Base-by-base conservation (phyloP, 306 rosid genomes). In the Canavalia ensiformis region DNA sequence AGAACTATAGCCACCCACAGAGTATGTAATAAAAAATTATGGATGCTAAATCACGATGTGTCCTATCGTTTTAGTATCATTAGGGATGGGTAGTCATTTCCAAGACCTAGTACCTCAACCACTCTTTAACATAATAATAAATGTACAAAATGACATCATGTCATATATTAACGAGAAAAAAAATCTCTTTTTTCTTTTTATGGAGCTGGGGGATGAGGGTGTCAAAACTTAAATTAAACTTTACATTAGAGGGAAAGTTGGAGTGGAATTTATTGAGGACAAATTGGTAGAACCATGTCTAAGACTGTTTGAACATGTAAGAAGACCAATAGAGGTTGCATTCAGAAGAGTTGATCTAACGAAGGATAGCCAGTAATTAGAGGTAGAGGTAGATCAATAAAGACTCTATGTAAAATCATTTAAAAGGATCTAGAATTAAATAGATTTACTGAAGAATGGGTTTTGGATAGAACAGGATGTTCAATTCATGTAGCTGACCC, bases 21-120 rank as follows among this genome's bases (percentile, higher is more conserved):
- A 72, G 47, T 7, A 52, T 18, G 25, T 18, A 18, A 18, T 18
- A 18, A 18, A 18, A 18, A 18, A 18, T 18, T 18, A 18, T 18
- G 25, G 25, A 18, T 18, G 25, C 25, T 18, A 18, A 18, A 18
- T 18, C 25, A 41, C 49, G 41, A 41, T 54, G 49, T 65, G 45
- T 7, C 64, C 59, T 65, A 33, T 56, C 34, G 65, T 47, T 81
- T 76, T 54, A n/a, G 55, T 57, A 50, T 56, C 25, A 18, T 12
- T 50, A 41, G 45, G 34, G 46, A 85, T 13, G 72, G 57, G 41
- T 37, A 81, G 68, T 33, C 35, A 35, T 25, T 55, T 42, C 47
- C 57, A 58, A 59, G 65, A 49, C 33, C 11, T 65, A 60, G 55
- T 72, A 41, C 47, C 65, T 84, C 58, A 84, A 62, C 29, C 49